Conservation (phyloP, 2,329 filamentous ascomycete genomes). For the Clathrospora elynae region DNA sequence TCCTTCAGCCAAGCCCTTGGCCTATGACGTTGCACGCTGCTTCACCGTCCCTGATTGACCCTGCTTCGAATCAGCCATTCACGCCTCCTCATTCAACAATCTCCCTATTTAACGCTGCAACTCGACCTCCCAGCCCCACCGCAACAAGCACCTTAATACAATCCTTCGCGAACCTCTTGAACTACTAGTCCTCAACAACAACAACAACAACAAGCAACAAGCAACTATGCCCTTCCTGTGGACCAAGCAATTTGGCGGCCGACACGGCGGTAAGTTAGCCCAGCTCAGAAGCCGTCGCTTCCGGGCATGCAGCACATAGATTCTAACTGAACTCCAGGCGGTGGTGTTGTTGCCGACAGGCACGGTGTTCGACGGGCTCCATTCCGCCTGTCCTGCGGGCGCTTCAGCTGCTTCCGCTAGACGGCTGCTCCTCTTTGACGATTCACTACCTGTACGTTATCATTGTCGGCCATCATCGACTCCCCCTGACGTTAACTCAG, state of each 20-base stretch:
- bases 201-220: slow-evolving; percentile 15
- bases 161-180: slow-evolving; percentile 1
- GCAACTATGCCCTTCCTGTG: slow-evolving; percentile 54
- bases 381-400: slow-evolving; percentile 57
- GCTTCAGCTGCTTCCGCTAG: slow-evolving; percentile 60
- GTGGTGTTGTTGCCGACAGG: slow-evolving; percentile 58
- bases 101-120: slow-evolving; percentile 21
- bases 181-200: slow-evolving; percentile 1
- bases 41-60: slow-evolving; percentile 19
- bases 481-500: neutral
- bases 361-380: slow-evolving; percentile 58
- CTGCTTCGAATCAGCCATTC: slow-evolving; percentile 21
- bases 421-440: slow-evolving; percentile 29
- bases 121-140: slow-evolving; percentile 1
- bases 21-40: slow-evolving; percentile 11
- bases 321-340: slow-evolving; percentile 47
- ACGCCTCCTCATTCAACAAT: slow-evolving; percentile 1
- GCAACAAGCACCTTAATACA: slow-evolving; percentile 8
- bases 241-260: slow-evolving; percentile 54
- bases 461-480: rapidly evolving
- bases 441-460: slow-evolving; percentile 33
- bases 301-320: slow-evolving; percentile 14
- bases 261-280: slow-evolving; percentile 48
- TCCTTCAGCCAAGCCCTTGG: slow-evolving; percentile 15
- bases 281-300: slow-evolving; percentile 1